Evolutionary conservation across 768 basidiomycete species (phyloP).

Genomic region (Lactifluus piperatus): DNA sequence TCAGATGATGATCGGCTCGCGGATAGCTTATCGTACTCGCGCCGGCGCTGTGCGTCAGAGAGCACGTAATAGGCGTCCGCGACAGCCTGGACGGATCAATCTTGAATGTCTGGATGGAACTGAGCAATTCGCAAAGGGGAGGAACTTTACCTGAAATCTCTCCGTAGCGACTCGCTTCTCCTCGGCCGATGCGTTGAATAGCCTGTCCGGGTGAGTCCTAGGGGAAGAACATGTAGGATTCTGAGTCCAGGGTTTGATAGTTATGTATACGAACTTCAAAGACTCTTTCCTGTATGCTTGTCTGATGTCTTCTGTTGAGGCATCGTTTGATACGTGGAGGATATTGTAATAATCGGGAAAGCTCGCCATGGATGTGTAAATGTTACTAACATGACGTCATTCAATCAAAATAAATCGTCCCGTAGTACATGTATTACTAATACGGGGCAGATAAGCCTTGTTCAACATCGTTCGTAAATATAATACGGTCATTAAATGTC

Average conservation of each 20-base stretch:
- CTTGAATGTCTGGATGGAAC: background rate
- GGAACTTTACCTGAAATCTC: conserved; percentile 60
- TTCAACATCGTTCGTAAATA: no score
- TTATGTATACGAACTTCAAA: conserved; percentile 39
- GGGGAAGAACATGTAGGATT: conserved; percentile 12
- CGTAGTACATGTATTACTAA: background rate
- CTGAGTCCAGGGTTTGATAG: background rate
- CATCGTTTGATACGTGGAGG: conserved; percentile 43
- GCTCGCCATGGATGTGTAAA: conserved; percentile 42
- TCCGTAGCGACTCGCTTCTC: conserved; percentile 75
- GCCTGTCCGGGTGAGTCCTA: conserved; percentile 86
- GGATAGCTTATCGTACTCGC: conserved; percentile 66
- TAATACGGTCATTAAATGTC: no score
- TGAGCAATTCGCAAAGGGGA: background rate
- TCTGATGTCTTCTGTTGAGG: conserved; percentile 61
- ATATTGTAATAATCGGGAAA: conserved; percentile 79
- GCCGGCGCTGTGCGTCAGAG: conserved; percentile 63
- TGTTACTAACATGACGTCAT: background rate
- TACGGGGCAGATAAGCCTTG: background rate
- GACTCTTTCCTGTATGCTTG: conserved; percentile 78
- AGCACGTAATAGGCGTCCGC: conserved; percentile 94
- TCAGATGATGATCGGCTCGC: conserved; percentile 42
- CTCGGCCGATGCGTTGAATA: conserved; percentile 56
- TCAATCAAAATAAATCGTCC: background rate
- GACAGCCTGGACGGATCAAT: conserved; percentile 44